Evolutionary conservation across 345 rosid species (phyloP), one percentile per base, ranked within the genome.

Genomic region (Iberis pinnata): DNA sequence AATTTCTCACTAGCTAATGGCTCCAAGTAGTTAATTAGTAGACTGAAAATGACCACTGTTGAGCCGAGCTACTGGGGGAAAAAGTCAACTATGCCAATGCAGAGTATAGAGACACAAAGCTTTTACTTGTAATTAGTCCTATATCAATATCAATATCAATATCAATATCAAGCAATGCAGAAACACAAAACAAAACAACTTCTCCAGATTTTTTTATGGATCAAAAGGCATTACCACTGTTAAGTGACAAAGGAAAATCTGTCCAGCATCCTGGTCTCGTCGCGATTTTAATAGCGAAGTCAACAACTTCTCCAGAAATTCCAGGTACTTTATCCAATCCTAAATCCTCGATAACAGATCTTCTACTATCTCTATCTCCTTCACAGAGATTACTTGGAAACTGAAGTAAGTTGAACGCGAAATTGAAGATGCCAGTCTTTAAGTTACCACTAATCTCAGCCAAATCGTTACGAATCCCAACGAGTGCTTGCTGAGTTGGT

Each of bases 361-460:
- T 22, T 22, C 12, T 49, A n/a, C n/a, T n/a, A n/a, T n/a, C n/a
- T n/a, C n/a, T n/a, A n/a, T n/a, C n/a, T n/a, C n/a, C n/a, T n/a
- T n/a, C n/a, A n/a, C n/a, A n/a, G n/a, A n/a, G n/a, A 0, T 56
- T 51, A 47, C 56, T 51, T 17, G 62, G 70, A 26, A 78, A 70
- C 17, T 51, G 78, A 51, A 78, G 71, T 13, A 82, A 68, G 33
- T 29, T 71, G 14, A 82, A 74, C 10, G 88, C 82, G 56, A 84
- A 56, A 64, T 69, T 83, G 15, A 83, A 77, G 68, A 80, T 67
- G 11, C 89, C 81, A 14, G 44, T 63, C 64, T 70, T 76, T 53
- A 85, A 64, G 70, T 79, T 82, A n/a, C 75, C 86, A 3, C 82
- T 78, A 35, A 85, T 74, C 64, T 85, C 95, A 1, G 71, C 83